A percentile compares a stretch with the other conserved stretches of the same genome.
Conservation (phyloP, 768 basidiomycete genomes). For the Tricholoma matsutake region DNA sequence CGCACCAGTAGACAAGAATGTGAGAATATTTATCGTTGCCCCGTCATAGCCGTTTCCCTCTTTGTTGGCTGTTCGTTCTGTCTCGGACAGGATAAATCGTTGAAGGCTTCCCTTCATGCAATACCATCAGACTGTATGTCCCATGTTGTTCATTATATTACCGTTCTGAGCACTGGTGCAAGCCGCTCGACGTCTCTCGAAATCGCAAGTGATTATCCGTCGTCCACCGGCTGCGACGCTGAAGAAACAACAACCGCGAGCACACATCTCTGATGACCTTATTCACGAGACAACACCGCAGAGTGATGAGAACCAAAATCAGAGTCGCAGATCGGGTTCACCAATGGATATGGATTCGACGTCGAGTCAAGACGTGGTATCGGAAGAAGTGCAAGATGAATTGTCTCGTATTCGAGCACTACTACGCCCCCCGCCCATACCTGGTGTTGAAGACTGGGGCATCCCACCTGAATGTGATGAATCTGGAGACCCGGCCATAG, state of each 20-base stretch:
- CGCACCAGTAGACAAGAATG: slow-evolving; percentile 39
- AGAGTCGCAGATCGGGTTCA: slow-evolving; percentile 8
- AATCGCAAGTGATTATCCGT: slow-evolving; percentile 61
- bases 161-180: neutral
- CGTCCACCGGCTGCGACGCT: slow-evolving; percentile 39
- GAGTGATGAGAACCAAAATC: neutral
- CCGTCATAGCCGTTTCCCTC: slow-evolving; percentile 54
- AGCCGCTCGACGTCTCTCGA: slow-evolving; percentile 40
- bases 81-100: slow-evolving; percentile 62
- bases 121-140: slow-evolving; percentile 41
- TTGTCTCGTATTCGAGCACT: slow-evolving; percentile 50
- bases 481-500: slow-evolving; percentile 59
- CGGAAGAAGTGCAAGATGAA: slow-evolving; percentile 41
- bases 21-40: slow-evolving; percentile 52
- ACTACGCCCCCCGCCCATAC: slow-evolving; percentile 60
- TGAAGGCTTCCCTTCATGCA: slow-evolving; percentile 34
- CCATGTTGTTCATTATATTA: too few species aligned
- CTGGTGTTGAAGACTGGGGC: slow-evolving; percentile 70
- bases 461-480: slow-evolving; percentile 58
- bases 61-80: slow-evolving; percentile 57
- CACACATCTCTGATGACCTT: slow-evolving; percentile 46
- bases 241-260: slow-evolving; percentile 44
- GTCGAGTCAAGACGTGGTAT: slow-evolving; percentile 13
- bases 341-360: slow-evolving; percentile 20
- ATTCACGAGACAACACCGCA: slow-evolving; percentile 10